A percentile compares a stretch with the other conserved stretches of the same genome.
Evolutionary conservation across 2,329 filamentous ascomycete genomes (phyloP).

Genomic region (Talaromyces marneffei): DNA sequence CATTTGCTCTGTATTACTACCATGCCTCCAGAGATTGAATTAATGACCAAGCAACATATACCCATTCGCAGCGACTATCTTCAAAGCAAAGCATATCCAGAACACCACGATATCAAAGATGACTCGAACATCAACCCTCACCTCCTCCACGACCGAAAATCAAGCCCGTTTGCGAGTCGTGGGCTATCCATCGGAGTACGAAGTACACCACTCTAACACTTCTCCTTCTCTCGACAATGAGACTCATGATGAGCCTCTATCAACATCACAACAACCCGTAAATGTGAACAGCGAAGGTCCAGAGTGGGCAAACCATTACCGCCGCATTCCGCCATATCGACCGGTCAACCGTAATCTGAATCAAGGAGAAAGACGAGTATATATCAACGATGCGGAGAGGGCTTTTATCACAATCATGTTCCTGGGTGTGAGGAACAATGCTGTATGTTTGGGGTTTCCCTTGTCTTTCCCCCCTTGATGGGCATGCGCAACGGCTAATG

Average conservation of each 20-base stretch:
- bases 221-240: not conserved
- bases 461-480: no score
- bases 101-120: not conserved
- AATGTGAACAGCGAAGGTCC: constrained; percentile 5
- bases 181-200: constrained; percentile 12
- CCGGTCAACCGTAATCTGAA: constrained; percentile 43
- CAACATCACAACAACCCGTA: not conserved
- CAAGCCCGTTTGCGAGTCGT: not conserved
- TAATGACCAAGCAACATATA: not conserved
- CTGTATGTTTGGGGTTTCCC: constrained; percentile 23
- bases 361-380: constrained; percentile 39
- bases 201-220: constrained; percentile 19
- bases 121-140: not conserved
- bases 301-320: constrained; percentile 45
- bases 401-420: constrained; percentile 49
- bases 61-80: not conserved
- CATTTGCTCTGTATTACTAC: not conserved
- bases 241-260: not conserved
- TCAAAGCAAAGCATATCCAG: not conserved
- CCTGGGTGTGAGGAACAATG: constrained; percentile 42
- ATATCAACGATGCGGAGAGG: constrained; percentile 40
- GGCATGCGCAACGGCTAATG: not conserved
- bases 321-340: constrained; percentile 45
- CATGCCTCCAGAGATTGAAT: not conserved
- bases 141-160: not conserved